Conservation (phyloP, 768 basidiomycete species). For the Cyclocybe cylindracea region DNA sequence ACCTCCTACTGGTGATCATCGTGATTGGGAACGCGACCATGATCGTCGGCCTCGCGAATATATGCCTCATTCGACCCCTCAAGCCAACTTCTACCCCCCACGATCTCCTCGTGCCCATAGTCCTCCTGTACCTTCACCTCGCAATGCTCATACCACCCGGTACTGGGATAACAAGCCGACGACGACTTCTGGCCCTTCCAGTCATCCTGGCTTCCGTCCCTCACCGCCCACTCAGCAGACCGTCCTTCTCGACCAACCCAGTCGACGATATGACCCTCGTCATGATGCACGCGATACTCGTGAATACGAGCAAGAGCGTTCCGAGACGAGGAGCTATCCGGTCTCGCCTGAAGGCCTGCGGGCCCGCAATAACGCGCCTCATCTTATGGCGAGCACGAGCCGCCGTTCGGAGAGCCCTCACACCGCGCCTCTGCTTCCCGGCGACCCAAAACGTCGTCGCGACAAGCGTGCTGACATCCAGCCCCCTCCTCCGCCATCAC, state of each 20-base stretch:
- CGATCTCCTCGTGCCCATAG: slow-evolving; percentile 45
- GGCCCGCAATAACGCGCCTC: slow-evolving; percentile 32
- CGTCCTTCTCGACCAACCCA: slow-evolving; percentile 40
- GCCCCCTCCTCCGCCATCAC: slow-evolving; percentile 11
- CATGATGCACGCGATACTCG: slow-evolving; percentile 52
- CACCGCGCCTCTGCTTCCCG: slow-evolving; percentile 28
- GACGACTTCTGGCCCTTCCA: slow-evolving; percentile 30
- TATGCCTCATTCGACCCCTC: slow-evolving; percentile 32
- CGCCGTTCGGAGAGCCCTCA: slow-evolving; percentile 67
- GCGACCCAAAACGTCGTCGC: slow-evolving; percentile 6
- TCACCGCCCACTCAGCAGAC: slow-evolving; percentile 30
- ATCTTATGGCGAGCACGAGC: slow-evolving; percentile 29
- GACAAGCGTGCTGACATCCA: slow-evolving; percentile 51
- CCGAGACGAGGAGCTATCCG: slow-evolving; percentile 38
- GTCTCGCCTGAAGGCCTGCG: slow-evolving; percentile 48
- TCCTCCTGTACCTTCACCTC: slow-evolving; percentile 65
- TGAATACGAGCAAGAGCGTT: slow-evolving; percentile 48
- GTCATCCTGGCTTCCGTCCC: slow-evolving; percentile 27
- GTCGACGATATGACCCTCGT: slow-evolving; percentile 65
- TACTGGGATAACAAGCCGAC: slow-evolving; percentile 68
- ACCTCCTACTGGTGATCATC: slow-evolving; percentile 43
- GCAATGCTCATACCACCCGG: slow-evolving; percentile 43
- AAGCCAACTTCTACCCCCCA: slow-evolving; percentile 37
- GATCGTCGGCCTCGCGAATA: slow-evolving; percentile 48
- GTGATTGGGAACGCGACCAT: slow-evolving; percentile 54